Percentiles rank a stretch among this genome's conserved stretches.
Evolutionary conservation across 305 asterid genomes (phyloP).

Genomic region (Solanum hybrid): DNA sequence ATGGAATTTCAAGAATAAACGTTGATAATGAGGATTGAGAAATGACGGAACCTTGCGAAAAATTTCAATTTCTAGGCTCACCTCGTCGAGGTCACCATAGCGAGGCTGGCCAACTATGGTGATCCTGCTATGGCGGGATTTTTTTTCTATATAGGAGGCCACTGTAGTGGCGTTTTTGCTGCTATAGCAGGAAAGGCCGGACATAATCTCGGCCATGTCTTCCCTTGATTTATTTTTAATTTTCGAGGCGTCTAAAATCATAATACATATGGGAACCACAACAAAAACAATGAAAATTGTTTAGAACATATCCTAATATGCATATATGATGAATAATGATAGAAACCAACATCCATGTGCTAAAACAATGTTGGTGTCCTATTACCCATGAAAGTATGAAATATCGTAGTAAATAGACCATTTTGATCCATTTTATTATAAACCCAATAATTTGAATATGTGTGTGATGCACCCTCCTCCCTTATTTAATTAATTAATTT

Average conservation of each 20-base stretch:
- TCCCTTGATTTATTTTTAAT: background rate
- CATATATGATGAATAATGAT: background rate
- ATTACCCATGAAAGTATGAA: background rate
- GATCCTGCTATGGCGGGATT: background rate
- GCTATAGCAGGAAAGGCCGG: background rate
- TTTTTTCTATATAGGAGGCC: background rate
- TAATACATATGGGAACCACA: background rate
- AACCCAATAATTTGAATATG: background rate
- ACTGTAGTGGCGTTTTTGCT: background rate
- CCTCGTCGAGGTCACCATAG: background rate
- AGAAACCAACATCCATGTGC: background rate
- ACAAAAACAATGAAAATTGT: background rate
- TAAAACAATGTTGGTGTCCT: background rate
- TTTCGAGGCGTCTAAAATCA: background rate
- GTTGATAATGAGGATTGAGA: background rate
- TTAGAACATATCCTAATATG: background rate
- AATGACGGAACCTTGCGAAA: background rate
- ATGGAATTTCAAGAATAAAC: too few relatives aligned
- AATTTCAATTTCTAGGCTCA: background rate
- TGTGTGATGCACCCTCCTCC: background rate
- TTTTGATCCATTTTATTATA: background rate
- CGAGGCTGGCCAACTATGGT: background rate
- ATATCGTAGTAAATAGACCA: too few relatives aligned
- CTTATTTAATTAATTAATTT: background rate
- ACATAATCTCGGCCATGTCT: background rate